A percentile compares a stretch with the other conserved stretches of the same genome.
phyloP scores from a whole-genome alignment of 2,329 filamentous ascomycete genomes.

The Hysterium pulicare region DNA sequence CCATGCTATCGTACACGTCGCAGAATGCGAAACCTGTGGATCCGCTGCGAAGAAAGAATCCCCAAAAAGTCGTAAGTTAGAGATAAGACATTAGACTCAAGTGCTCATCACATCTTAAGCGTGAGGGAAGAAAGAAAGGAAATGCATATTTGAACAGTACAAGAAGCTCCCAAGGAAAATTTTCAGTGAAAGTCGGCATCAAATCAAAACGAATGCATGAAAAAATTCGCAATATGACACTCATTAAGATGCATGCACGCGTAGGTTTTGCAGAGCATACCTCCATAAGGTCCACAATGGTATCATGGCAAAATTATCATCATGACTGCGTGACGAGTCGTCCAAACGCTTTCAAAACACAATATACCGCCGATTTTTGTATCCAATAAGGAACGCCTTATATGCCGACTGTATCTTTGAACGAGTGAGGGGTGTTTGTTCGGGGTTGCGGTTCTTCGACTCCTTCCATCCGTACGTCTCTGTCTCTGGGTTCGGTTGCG shows the following conservation, averaged over 20 bases:
- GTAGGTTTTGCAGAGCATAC: constrained; percentile 32
- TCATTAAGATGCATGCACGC: constrained; percentile 24
- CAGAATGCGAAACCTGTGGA: constrained; percentile 4
- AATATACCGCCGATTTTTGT: constrained; percentile 36
- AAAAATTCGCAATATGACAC: constrained; percentile 21
- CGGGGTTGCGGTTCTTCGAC: constrained; percentile 36
- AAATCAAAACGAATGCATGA: constrained; percentile 7
- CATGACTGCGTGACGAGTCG: constrained; percentile 37
- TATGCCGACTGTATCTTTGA: constrained; percentile 44
- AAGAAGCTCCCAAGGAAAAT: constrained; percentile 12
- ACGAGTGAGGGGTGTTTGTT: constrained; percentile 40
- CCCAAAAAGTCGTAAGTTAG: constrained; percentile 27
- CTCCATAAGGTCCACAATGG: constrained; percentile 31
- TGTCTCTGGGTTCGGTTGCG: constrained; percentile 29
- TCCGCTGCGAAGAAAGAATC: constrained; percentile 6
- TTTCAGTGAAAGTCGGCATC: no score
- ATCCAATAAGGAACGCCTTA: constrained; percentile 36
- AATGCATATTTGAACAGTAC: constrained; percentile 6
- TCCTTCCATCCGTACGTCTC: constrained; percentile 35
- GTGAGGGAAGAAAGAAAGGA: constrained; percentile 24
- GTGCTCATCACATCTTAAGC: constrained; percentile 28
- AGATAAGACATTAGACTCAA: constrained; percentile 36
- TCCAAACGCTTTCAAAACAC: constrained; percentile 38
- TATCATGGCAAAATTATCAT: constrained; percentile 35
- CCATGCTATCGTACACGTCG: constrained; percentile 35